A percentile compares a stretch with the other conserved stretches of the same genome.
Evolutionary conservation across 2,329 filamentous ascomycete species (phyloP).

Genomic region (Trichoderma koningii): DNA sequence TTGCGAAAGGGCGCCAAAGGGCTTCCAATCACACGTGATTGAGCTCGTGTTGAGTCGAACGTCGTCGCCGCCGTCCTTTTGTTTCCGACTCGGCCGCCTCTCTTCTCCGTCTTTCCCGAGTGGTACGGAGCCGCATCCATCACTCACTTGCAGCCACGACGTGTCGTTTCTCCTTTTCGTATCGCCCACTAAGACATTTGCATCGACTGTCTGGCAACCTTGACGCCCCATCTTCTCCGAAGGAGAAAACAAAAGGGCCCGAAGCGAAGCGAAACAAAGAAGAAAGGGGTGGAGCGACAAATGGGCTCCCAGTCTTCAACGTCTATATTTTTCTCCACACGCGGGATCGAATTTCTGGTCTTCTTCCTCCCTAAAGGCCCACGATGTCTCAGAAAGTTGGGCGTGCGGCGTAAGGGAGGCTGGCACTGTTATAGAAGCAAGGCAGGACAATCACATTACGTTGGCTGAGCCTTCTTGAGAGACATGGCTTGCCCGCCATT

Average conservation of each 20-base stretch:
- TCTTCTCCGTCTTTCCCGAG: conserved; percentile 4
- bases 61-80: conserved; percentile 2
- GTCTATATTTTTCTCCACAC: not conserved
- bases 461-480: conserved; percentile 9
- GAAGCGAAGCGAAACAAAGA: not conserved
- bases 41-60: conserved; percentile 14
- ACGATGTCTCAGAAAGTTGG: conserved; percentile 24
- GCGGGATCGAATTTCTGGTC: not conserved
- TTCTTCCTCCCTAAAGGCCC: conserved; percentile 6
- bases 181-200: too few relatives aligned
- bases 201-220: too few relatives aligned
- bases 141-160: conserved; percentile 9
- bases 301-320: conserved; percentile 6
- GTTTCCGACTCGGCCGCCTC: conserved; percentile 7
- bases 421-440: conserved; percentile 25
- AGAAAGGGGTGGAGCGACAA: not conserved
- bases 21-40: conserved; percentile 35
- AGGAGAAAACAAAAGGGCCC: not conserved
- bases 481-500: conserved; percentile 20
- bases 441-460: conserved; percentile 27
- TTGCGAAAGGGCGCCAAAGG: conserved; percentile 32
- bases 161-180: not conserved
- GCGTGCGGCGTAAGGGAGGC: conserved; percentile 18
- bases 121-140: not conserved
- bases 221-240: not conserved